Percentiles rank a stretch among this genome's conserved stretches.
These are phyloP conservation scores for Asclepias syriaca DNA, from an alignment of 257 asterid species.

Conservation along the genomic window DNA sequence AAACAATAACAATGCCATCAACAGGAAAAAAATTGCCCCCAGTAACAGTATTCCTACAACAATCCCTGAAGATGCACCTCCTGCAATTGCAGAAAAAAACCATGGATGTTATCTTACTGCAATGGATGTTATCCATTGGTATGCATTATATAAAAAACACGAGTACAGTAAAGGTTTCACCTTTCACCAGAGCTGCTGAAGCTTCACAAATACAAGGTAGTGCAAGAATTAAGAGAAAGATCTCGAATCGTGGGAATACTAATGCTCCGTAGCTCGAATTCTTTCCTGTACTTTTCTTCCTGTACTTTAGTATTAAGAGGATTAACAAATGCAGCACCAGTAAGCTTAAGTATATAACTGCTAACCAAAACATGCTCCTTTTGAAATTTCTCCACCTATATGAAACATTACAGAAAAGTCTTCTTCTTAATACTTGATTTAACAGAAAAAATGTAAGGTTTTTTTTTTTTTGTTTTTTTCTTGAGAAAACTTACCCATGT, in stretches of 20 bases:
- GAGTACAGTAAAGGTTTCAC: conserved; percentile 21
- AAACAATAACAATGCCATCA: conserved; percentile 54
- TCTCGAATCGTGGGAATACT: conserved; percentile 69
- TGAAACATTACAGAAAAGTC: conserved; percentile 3
- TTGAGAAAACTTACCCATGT: conserved; percentile 50
- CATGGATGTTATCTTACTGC: neutral
- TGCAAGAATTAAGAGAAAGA: conserved; percentile 68
- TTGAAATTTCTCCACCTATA: conserved; percentile 86
- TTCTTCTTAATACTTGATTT: neutral
- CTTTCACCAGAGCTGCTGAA: conserved; percentile 61
- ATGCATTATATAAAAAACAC: neutral
- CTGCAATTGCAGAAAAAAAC: conserved; percentile 26
- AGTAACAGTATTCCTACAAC: conserved; percentile 52
- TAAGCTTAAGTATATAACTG: conserved; percentile 54
- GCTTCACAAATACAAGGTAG: conserved; percentile 74
- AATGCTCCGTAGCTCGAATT: conserved; percentile 58
- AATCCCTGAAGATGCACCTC: conserved; percentile 63
- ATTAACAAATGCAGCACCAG: conserved; percentile 47
- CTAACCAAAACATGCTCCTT: conserved; percentile 88
- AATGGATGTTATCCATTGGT: neutral
- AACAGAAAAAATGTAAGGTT: neutral
- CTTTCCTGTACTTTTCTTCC: conserved; percentile 39
- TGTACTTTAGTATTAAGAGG: conserved; percentile 40
- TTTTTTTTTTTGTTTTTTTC: neutral
- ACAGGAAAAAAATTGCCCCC: conserved; percentile 55